Percentiles rank a stretch among this genome's conserved stretches.
Conservation (phyloP, 306 rosid species). For the Pterocarpus macrocarpus region DNA sequence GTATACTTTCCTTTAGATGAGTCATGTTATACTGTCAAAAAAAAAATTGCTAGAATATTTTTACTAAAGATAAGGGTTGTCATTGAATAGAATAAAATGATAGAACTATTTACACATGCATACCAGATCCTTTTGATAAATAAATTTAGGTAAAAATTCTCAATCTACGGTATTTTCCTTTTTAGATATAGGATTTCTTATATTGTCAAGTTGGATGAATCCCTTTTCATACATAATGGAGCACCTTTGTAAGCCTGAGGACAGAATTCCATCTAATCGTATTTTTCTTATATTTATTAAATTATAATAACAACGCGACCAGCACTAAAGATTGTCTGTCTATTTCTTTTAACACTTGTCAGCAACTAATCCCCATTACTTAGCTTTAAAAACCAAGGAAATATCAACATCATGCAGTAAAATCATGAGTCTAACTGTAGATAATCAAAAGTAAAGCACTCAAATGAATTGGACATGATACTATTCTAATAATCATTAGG, state of each 20-base stretch:
- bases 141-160: too few species aligned
- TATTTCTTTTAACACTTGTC: constrained; percentile 39
- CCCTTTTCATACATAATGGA: constrained; percentile 40
- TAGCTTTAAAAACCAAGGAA: constrained; percentile 1
- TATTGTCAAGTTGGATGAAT: constrained; percentile 22
- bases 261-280: constrained; percentile 34
- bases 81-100: too few species aligned
- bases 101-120: too few species aligned
- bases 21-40: too few species aligned
- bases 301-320: constrained; percentile 12
- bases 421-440: constrained; percentile 27
- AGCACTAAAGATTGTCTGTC: constrained; percentile 40
- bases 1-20: background rate
- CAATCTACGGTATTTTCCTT: too few species aligned
- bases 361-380: constrained; percentile 41
- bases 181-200: background rate
- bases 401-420: constrained; percentile 36
- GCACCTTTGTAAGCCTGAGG: constrained; percentile 35
- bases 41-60: too few species aligned
- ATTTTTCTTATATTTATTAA: constrained; percentile 1
- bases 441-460: constrained; percentile 56
- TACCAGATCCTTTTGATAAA: too few species aligned
- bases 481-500: constrained; percentile 46
- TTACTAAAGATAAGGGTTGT: too few species aligned
- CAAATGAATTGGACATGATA: constrained; percentile 49